These are phyloP conservation scores for Rhodomyrtus psidioides DNA, from an alignment of 441 rosid species.

Conservation along the genomic window DNA sequence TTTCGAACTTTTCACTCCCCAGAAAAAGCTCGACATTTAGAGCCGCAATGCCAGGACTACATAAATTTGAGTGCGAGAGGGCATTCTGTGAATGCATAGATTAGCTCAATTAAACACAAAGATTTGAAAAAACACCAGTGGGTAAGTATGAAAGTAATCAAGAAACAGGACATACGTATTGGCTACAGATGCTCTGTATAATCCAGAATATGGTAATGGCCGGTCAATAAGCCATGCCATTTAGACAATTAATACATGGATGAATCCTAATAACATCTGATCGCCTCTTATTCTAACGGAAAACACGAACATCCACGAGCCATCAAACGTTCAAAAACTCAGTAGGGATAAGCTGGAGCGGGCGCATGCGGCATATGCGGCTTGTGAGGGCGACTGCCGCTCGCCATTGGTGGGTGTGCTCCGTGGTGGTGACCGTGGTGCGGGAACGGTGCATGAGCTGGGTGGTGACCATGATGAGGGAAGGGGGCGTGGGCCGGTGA, in stretches of 20 bases:
- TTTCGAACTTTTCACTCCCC: too few relatives aligned
- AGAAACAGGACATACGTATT: not conserved
- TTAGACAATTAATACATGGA: not conserved
- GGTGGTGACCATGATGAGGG: not conserved
- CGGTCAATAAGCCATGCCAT: not conserved
- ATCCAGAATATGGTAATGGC: not conserved
- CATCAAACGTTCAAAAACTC: not conserved
- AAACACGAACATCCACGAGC: not conserved
- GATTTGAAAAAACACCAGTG: too few relatives aligned
- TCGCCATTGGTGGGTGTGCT: not conserved
- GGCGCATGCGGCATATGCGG: not conserved
- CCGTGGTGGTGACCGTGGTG: not conserved
- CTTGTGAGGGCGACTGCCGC: not conserved
- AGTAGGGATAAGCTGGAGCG: not conserved
- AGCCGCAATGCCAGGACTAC: too few relatives aligned
- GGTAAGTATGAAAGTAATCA: not conserved
- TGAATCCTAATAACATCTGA: not conserved
- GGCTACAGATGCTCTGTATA: not conserved
- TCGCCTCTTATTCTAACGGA: not conserved
- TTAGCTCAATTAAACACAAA: too few relatives aligned
- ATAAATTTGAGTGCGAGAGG: too few relatives aligned
- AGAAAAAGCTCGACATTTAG: too few relatives aligned
- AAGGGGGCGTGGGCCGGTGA: not conserved
- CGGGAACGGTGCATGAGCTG: not conserved
- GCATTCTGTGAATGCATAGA: too few relatives aligned